Conservation (phyloP, 2,329 filamentous ascomycete species). For the Fusarium duplospermum region DNA sequence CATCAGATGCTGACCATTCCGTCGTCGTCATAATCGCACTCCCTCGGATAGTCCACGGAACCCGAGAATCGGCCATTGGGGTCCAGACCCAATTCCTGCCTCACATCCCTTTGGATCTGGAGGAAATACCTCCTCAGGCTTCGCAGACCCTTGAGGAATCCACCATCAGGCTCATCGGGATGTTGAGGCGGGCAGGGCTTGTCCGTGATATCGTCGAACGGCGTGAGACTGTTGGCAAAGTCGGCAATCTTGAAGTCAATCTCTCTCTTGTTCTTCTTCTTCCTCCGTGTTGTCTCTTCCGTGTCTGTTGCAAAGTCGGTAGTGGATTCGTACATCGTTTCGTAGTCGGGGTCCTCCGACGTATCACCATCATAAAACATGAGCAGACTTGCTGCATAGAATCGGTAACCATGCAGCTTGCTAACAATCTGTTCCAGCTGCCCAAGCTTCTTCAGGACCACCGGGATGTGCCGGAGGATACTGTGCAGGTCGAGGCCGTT, state of each 20-base stretch:
- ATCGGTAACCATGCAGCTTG: conserved; percentile 84
- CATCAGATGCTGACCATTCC: conserved; percentile 49
- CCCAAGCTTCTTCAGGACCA: conserved; percentile 84
- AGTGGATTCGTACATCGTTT: conserved; percentile 66
- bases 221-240: conserved; percentile 97
- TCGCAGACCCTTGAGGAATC: conserved; percentile 87
- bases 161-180: conserved; percentile 83
- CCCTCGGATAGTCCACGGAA: conserved; percentile 32
- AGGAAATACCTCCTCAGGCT: conserved; percentile 87
- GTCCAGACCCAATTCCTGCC: conserved; percentile 62
- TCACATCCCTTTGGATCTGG: conserved; percentile 84
- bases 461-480: conserved; percentile 87
- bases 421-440: conserved; percentile 86
- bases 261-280: conserved; percentile 64
- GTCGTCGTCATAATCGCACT: conserved; percentile 47
- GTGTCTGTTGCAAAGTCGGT: conserved; percentile 70
- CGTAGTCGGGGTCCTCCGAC: conserved; percentile 61
- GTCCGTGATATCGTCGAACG: conserved; percentile 75
- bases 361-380: conserved; percentile 95
- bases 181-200: conserved; percentile 83
- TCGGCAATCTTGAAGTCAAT: conserved; percentile 98
- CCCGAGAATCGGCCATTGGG: conserved; percentile 44
- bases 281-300: conserved; percentile 63
- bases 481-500: conserved; percentile 86
- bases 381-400: conserved; percentile 93